Base-by-base conservation (phyloP, 768 basidiomycete species). In the Termitomyces sp. region DNA sequence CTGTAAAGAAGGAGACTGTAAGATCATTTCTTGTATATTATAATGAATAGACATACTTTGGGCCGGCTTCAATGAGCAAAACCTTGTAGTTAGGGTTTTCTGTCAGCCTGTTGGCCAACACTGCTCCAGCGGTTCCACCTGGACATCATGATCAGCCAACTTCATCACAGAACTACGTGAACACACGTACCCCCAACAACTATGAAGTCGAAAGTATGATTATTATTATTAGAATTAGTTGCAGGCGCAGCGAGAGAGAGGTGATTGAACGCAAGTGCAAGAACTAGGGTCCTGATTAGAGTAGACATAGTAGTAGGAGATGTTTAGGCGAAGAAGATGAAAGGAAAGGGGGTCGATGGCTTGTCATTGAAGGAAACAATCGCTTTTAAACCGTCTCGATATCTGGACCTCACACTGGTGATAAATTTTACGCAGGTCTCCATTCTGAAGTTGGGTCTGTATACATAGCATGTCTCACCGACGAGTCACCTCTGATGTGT, bases 81-180 rank as follows among this genome's bases (percentile, higher is more conserved):
- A 63, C 57, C 25, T 60, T 60, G 25, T 53, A 55, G n/a, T 60
- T 32, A 4, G 62, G 62, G 32, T 63, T 61, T 49, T 63, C 62
- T 29, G 62, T 53, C 20, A 63, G 37, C 20, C 62, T 40, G 29
- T 63, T 63, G 5, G 62, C 62, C 15, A 63, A 3, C 17, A 60
- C 62, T n/a, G 60, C 59, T 20, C 62, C 62, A 38, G 62, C 62
- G 2, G 42, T 63, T 40, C 62, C 62, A 31, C 62, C 62, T 63
- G 17, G 15, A 15, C 2, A 53, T 31, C 25, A 15, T 32, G 57
- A 54, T 60, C 40, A 29, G 15, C 14, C 4, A 36, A 15, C 11
- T 50, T 14, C 2, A 20, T 42, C 14, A 17, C 32, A 5, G 34
- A 60, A n/a, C 11, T 20, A 32, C 11, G 17, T 46, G 29, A 10